These are phyloP conservation scores for Sordariomycetes sp. DNA, from an alignment of 2,329 filamentous ascomycete species.

Conservation along the genomic window DNA sequence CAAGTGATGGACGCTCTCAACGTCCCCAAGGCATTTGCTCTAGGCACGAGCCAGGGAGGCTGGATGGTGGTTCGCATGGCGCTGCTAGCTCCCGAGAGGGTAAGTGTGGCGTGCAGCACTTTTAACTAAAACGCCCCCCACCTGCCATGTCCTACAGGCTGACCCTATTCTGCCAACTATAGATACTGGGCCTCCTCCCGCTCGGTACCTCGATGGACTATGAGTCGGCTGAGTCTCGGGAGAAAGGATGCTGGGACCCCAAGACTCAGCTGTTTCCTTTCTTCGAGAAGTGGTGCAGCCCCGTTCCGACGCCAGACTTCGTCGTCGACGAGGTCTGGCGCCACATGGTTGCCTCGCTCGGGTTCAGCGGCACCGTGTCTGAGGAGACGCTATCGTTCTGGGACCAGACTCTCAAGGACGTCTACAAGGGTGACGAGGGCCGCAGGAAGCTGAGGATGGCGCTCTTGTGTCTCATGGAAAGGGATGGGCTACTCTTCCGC, in stretches of 20 bases:
- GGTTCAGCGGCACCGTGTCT: conserved; percentile 29
- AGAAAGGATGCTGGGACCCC: conserved; percentile 38
- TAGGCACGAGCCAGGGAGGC: conserved; percentile 41
- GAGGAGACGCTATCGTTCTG: conserved; percentile 30
- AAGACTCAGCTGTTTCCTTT: conserved; percentile 28
- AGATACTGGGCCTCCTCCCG: conserved; percentile 36
- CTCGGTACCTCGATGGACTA: conserved; percentile 43
- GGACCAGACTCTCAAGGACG: conserved; percentile 29
- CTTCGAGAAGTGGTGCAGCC: conserved; percentile 27
- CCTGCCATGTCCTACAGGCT: neutral
- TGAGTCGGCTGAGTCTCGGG: conserved; percentile 33
- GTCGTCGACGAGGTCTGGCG: conserved; percentile 34
- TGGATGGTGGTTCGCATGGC: conserved; percentile 41
- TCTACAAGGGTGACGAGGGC: conserved; percentile 39
- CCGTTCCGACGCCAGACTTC: conserved; percentile 31
- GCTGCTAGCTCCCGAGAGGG: conserved; percentile 35
- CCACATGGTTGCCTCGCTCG: conserved; percentile 30
- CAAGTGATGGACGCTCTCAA: conserved; percentile 42
- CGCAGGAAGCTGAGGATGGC: conserved; percentile 36
- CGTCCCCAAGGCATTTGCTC: conserved; percentile 33
- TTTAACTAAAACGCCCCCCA: neutral
- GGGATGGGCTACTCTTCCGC: conserved; percentile 35
- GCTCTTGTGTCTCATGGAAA: conserved; percentile 28
- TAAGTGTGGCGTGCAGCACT: conserved; percentile 12
- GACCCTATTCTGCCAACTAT: conserved; percentile 1